These are phyloP conservation scores for Cinnamomum chago DNA, from an alignment of 164 flowering plant genomes.

Conservation along the genomic window DNA sequence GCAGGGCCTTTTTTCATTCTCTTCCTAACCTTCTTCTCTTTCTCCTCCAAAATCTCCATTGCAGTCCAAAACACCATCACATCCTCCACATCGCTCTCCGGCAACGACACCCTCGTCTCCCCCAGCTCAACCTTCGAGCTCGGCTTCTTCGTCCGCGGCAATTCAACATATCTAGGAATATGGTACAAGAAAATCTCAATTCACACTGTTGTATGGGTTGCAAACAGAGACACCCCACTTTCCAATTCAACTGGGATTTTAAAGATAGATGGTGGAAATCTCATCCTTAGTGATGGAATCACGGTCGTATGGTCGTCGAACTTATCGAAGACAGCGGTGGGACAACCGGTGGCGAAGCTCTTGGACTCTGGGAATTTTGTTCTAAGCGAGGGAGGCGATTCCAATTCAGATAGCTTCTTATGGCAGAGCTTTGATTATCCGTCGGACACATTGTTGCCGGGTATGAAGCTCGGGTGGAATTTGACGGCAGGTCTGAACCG, in stretches of 20 bases:
- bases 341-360: slow-evolving; percentile 14
- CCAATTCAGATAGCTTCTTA: not conserved
- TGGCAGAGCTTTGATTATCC: slow-evolving; percentile 34
- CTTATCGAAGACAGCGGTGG: not conserved
- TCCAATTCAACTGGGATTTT: slow-evolving; percentile 8
- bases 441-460: slow-evolving; percentile 16
- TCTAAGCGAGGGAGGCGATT: slow-evolving; percentile 7
- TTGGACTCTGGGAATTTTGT: slow-evolving; percentile 26
- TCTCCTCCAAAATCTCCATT: not conserved
- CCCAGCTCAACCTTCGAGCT: slow-evolving; percentile 17
- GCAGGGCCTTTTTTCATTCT: not conserved
- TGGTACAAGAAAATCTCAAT: slow-evolving; percentile 24
- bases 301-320: slow-evolving; percentile 20
- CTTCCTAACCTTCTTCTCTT: not conserved
- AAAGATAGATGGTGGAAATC: slow-evolving; percentile 19
- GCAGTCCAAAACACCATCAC: not conserved
- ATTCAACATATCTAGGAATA: slow-evolving; percentile 29
- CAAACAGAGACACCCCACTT: slow-evolving; percentile 35
- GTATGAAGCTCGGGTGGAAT: slow-evolving; percentile 23
- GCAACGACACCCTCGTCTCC: slow-evolving; percentile 14
- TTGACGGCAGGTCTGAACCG: slow-evolving; percentile 12
- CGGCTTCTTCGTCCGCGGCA: slow-evolving; percentile 24
- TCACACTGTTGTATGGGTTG: slow-evolving; percentile 38
- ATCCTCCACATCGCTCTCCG: not conserved
- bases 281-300: slow-evolving; percentile 16